These are phyloP conservation scores for Raphanus raphanistrum DNA, from an alignment of 345 rosid species.

Conservation along the genomic window DNA sequence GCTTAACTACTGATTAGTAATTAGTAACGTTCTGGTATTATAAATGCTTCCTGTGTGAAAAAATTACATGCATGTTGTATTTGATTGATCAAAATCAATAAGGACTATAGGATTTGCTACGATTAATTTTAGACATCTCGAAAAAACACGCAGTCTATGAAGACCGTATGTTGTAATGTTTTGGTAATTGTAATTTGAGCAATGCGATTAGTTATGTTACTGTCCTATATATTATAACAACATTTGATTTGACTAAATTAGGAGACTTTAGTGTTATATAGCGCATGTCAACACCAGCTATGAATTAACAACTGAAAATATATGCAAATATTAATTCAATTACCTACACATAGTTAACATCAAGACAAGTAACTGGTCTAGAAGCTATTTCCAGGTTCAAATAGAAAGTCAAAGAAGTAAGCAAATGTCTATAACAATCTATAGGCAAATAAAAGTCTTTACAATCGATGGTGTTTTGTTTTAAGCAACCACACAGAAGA, in stretches of 20 bases:
- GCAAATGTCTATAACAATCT: not conserved
- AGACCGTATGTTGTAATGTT: not conserved
- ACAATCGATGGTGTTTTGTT: not conserved
- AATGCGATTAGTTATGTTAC: constrained; percentile 4
- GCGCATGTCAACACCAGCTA: not conserved
- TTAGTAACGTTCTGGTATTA: constrained; percentile 3
- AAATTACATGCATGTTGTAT: not conserved
- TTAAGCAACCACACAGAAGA: not conserved
- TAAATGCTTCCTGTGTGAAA: not conserved
- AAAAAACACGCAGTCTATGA: not conserved
- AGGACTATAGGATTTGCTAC: not conserved
- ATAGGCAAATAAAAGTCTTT: constrained; percentile 17
- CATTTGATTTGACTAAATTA: not conserved
- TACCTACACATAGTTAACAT: not conserved
- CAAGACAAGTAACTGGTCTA: not conserved
- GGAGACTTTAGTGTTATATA: not conserved
- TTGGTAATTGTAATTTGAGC: not conserved
- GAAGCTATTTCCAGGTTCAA: not conserved
- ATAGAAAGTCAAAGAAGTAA: not conserved
- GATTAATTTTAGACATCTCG: not conserved
- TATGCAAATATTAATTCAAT: not conserved
- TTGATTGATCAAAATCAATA: not conserved
- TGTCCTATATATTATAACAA: not conserved
- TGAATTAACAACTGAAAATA: not conserved
- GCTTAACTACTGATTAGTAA: not conserved